phyloP scores from a whole-genome alignment of 306 rosid genomes.

The Crotalaria pallida region DNA sequence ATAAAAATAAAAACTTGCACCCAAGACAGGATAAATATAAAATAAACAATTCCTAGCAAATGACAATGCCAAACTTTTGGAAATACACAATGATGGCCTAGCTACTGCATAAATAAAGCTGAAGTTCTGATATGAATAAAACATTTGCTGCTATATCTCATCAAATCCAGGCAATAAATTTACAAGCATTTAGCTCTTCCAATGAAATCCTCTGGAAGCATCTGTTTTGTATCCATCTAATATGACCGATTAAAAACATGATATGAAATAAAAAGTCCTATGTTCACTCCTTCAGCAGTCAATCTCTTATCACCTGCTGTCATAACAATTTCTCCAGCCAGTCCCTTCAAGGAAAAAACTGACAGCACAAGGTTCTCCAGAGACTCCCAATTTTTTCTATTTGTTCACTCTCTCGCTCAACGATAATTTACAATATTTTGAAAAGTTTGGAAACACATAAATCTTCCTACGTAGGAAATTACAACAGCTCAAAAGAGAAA shows the following conservation, averaged over 20 bases:
- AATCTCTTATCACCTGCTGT: too few species aligned
- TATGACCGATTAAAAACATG: background rate
- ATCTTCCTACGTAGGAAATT: too few species aligned
- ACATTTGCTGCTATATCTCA: background rate
- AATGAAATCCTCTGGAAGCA: background rate
- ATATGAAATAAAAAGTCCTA: background rate
- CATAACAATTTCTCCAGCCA: too few species aligned
- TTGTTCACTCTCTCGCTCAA: too few species aligned
- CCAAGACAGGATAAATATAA: constrained; percentile 14
- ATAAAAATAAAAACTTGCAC: constrained; percentile 1
- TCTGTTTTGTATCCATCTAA: background rate
- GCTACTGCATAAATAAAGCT: constrained; percentile 1
- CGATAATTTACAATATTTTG: too few species aligned
- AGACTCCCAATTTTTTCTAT: too few species aligned
- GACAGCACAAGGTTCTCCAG: too few species aligned
- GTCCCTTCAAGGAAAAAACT: too few species aligned
- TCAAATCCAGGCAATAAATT: constrained; percentile 7
- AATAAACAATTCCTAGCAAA: background rate
- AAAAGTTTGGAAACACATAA: too few species aligned
- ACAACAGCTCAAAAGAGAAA: too few species aligned
- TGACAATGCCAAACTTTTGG: background rate
- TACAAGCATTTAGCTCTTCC: background rate
- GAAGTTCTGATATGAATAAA: background rate
- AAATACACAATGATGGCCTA: background rate
- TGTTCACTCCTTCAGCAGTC: too few species aligned